Percentiles rank a stretch among this genome's conserved stretches.
phyloP scores from a whole-genome alignment of 306 rosid genomes.

The Medicago arabica region DNA sequence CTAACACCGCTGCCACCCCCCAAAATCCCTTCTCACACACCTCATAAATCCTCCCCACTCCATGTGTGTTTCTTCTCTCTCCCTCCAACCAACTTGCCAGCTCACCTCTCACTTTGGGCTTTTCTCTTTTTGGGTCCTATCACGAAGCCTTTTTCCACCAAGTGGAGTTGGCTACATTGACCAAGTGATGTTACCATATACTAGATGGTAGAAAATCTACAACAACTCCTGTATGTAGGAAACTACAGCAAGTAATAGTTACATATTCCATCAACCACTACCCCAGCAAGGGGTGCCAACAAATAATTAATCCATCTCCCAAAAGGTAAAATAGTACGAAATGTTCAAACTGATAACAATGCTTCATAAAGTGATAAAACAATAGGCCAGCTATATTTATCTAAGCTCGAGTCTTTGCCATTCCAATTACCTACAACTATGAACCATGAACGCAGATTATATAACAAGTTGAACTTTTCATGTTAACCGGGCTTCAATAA shows the following conservation, averaged over 20 bases:
- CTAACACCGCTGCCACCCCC: too few relatives aligned
- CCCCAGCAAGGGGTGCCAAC: neutral
- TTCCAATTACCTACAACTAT: neutral
- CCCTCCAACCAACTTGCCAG: too few relatives aligned
- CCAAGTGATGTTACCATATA: neutral
- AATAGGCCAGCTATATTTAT: slow-evolving; percentile 14
- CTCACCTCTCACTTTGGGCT: too few relatives aligned
- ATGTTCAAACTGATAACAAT: neutral
- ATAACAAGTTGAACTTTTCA: slow-evolving; percentile 13
- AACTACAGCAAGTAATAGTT: slow-evolving; percentile 7
- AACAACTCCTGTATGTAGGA: slow-evolving; percentile 14
- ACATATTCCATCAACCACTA: neutral
- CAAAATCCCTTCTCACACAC: too few relatives aligned
- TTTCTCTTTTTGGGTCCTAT: too few relatives aligned
- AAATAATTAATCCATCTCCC: neutral
- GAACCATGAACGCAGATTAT: slow-evolving; percentile 2
- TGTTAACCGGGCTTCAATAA: slow-evolving; percentile 22
- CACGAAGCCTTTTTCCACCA: neutral
- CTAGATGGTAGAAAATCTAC: slow-evolving; percentile 20
- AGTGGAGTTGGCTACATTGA: neutral
- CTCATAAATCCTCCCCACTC: too few relatives aligned
- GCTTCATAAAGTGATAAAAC: neutral
- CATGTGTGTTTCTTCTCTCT: too few relatives aligned
- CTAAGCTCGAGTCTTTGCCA: slow-evolving; percentile 5
- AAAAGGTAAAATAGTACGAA: neutral